A percentile compares a stretch with the other conserved stretches of the same genome.
phyloP scores from a whole-genome alignment of 1,139 yeast genomes.

The Geotrichum australiense region DNA sequence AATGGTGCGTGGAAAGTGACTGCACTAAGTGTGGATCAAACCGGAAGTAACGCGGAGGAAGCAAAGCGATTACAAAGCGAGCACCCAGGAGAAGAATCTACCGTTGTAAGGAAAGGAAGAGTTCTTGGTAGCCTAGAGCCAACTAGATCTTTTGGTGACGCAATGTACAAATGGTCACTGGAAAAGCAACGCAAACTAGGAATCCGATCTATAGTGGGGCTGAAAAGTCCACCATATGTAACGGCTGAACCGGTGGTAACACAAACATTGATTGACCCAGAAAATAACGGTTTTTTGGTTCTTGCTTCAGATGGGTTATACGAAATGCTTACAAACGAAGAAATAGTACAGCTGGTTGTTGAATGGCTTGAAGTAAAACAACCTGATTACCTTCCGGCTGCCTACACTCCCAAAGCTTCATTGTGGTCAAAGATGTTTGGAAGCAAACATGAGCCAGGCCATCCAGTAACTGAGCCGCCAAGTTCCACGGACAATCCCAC shows the following conservation, averaged over 20 bases:
- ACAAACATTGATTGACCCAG: constrained; percentile 66
- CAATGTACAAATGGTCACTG: constrained; percentile 78
- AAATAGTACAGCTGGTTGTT: constrained; percentile 84
- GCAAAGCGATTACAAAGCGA: constrained; percentile 76
- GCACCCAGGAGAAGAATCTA: constrained; percentile 87
- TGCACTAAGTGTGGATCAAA: constrained; percentile 85
- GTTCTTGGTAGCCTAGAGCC: constrained; percentile 95
- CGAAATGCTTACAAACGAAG: constrained; percentile 87
- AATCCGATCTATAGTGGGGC: constrained; percentile 70
- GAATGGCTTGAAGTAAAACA: constrained; percentile 85
- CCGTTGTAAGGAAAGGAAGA: constrained; percentile 71
- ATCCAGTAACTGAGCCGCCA: not conserved
- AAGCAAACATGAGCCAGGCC: constrained; percentile 1
- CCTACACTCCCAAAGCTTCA: constrained; percentile 5
- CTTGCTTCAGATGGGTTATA: constrained; percentile 93
- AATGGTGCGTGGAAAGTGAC: constrained; percentile 77
- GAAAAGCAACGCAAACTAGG: constrained; percentile 68
- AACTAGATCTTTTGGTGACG: constrained; percentile 95
- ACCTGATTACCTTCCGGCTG: constrained; percentile 39
- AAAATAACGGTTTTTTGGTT: constrained; percentile 76
- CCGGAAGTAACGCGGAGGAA: constrained; percentile 87
- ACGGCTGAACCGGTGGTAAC: constrained; percentile 95
- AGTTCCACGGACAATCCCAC: constrained; percentile 29
- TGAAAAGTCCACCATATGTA: constrained; percentile 87
- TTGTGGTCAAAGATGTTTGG: constrained; percentile 18